Percentiles rank a stretch among this genome's conserved stretches.
phyloP scores from a whole-genome alignment of 495 filamentous ascomycete species.

The Daldinia caldariorum region DNA sequence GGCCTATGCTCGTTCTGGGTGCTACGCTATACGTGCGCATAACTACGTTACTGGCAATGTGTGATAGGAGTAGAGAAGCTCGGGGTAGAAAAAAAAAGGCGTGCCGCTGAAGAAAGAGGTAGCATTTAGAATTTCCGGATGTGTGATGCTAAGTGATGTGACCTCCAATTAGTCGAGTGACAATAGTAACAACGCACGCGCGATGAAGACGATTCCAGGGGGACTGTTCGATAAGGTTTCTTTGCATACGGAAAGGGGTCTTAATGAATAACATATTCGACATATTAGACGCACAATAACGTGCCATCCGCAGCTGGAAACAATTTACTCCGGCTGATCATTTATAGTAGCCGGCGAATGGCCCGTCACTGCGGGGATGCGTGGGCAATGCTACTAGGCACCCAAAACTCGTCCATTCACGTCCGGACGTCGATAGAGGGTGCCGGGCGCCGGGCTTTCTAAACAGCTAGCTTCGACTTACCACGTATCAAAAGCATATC shows the following conservation, averaged over 20 bases:
- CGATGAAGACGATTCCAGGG: slow-evolving; percentile 21
- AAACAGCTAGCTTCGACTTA: not conserved
- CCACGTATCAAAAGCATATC: not conserved
- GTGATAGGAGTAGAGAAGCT: slow-evolving; percentile 24
- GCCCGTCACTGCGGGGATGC: slow-evolving; percentile 39
- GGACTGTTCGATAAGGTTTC: slow-evolving; percentile 39
- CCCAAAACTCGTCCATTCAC: slow-evolving; percentile 12
- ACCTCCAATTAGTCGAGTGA: slow-evolving; percentile 40
- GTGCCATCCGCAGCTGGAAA: slow-evolving; percentile 39
- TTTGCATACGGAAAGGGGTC: slow-evolving; percentile 36
- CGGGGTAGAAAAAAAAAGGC: slow-evolving; percentile 13
- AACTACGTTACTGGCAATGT: slow-evolving; percentile 17
- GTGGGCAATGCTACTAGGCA: slow-evolving; percentile 27
- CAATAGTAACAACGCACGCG: slow-evolving; percentile 24
- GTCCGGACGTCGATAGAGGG: slow-evolving; percentile 21
- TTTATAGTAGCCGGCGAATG: slow-evolving; percentile 36
- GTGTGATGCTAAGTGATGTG: slow-evolving; percentile 38
- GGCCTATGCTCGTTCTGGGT: slow-evolving; percentile 19
- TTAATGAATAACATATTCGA: not conserved
- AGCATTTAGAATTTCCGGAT: slow-evolving; percentile 10
- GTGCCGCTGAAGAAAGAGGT: slow-evolving; percentile 22
- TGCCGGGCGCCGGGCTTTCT: slow-evolving; percentile 20
- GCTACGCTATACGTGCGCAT: slow-evolving; percentile 38
- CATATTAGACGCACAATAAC: slow-evolving; percentile 26
- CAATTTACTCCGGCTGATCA: slow-evolving; percentile 42